Evolutionary conservation across 2,329 filamentous ascomycete genomes (phyloP), one percentile per base, ranked within the genome.

Genomic region (Colletotrichum eremochloae): DNA sequence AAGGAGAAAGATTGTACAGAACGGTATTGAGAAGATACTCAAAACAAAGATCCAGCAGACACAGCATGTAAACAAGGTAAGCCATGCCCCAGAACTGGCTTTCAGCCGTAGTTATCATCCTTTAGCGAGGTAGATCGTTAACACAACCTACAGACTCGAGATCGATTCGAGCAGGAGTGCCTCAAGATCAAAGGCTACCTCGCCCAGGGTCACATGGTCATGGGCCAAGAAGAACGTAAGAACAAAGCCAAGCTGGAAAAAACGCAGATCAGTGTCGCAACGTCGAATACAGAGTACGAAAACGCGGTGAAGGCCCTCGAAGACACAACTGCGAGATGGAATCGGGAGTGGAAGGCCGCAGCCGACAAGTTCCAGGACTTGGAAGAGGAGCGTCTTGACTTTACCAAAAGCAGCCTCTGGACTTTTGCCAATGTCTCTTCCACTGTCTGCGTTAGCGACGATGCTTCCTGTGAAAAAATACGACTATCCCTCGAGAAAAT

Each of bases 281-380:
- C 92, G 9, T 95, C 95, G 73, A 98, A 97, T 82, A 92, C 91
- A 56, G 96, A 98, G 78, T 99, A 99, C 80, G 96, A 99, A 81
- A 90, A 90, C 63, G 95, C 96, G 0, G 93, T 99, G 72, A 98
- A 98, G 82, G 88, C 94, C 1, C 88, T 99, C 6, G 96, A 99
- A 79, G 96, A 98, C 76, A 99, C 96, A 0, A 99, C 96, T 0
- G 93, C 91, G 5, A 89, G 96, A 67, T 99, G 96, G 96, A 99
- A 99, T 80, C 90, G 96, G 77, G 96, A 99, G 81, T 99, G 96
- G 96, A 99, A 98, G 83, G 91, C 94, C 29, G 96, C 96, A 1
- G 97, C 96, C 78, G 97, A 97, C 87, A 99, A 98, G 85, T 99
- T 99, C 82, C 97, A 99, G 85, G 97, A 99, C 78, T 89, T 99